Evolutionary conservation across 2,329 filamentous ascomycete species (phyloP).

Genomic region (Cladosporium phlei): DNA sequence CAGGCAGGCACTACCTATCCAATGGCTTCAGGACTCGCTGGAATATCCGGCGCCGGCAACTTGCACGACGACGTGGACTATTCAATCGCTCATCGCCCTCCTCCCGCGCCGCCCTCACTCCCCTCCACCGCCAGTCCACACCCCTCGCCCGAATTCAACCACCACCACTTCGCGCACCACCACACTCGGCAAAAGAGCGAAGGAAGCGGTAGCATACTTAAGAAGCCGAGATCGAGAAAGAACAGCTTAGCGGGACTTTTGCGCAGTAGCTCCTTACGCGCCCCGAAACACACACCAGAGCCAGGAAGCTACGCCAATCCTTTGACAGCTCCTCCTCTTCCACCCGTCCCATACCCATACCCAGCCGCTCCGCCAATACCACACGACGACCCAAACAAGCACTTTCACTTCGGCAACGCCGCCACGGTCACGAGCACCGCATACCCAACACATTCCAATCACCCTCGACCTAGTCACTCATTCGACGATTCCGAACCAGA

Average conservation of each 20-base stretch:
- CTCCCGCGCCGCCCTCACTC: constrained; percentile 17
- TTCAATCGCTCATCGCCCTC: constrained; percentile 19
- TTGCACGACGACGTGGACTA: constrained; percentile 23
- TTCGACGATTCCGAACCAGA: constrained; percentile 7
- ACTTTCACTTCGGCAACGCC: constrained; percentile 4
- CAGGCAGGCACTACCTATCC: no score
- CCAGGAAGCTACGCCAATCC: background rate
- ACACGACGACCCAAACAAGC: background rate
- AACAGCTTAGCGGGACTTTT: constrained; percentile 11
- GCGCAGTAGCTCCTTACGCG: constrained; percentile 5
- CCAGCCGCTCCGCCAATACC: constrained; percentile 1
- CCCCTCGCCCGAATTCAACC: constrained; percentile 7
- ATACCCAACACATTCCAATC: background rate
- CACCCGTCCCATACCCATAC: background rate
- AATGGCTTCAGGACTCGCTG: constrained; percentile 20
- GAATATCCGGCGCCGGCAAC: constrained; percentile 17
- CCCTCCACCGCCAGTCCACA: constrained; percentile 12
- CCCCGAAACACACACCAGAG: constrained; percentile 1
- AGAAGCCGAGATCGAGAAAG: constrained; percentile 7
- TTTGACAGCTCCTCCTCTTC: constrained; percentile 10
- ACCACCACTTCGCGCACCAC: constrained; percentile 2
- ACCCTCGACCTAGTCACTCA: background rate
- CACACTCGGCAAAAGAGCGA: constrained; percentile 9
- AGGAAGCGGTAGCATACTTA: constrained; percentile 7
- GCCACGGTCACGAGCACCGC: constrained; percentile 10